These are phyloP conservation scores for Arthrobotrys megalospora DNA, from an alignment of 2,329 filamentous ascomycete species.

Conservation along the genomic window DNA sequence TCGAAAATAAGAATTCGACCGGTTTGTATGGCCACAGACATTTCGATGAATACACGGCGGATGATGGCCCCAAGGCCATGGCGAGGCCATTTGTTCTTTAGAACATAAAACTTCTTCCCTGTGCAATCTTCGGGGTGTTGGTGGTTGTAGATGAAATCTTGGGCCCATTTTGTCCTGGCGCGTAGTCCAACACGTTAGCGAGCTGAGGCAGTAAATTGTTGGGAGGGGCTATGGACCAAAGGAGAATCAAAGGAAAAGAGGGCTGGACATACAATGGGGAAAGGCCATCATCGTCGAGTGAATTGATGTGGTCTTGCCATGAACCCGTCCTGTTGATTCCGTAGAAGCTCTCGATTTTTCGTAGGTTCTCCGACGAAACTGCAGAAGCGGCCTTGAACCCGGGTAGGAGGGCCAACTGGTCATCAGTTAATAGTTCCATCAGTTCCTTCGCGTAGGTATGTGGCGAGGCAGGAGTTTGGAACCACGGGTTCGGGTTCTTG, in stretches of 20 bases:
- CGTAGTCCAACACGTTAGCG: conserved; percentile 31
- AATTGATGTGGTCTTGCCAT: conserved; percentile 57
- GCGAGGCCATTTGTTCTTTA: conserved; percentile 46
- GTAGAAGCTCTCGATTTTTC: conserved; percentile 50
- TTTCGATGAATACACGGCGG: conserved; percentile 47
- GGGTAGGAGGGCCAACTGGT: conserved; percentile 26
- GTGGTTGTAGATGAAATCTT: conserved; percentile 54
- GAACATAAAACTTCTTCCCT: conserved; percentile 53
- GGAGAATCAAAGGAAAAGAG: background rate
- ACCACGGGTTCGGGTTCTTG: conserved; percentile 52
- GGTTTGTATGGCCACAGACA: conserved; percentile 41
- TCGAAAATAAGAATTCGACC: conserved; percentile 47
- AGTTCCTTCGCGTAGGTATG: conserved; percentile 1
- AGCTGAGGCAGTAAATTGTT: background rate
- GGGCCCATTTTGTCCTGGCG: conserved; percentile 54
- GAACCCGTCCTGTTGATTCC: conserved; percentile 47
- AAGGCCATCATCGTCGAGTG: conserved; percentile 43
- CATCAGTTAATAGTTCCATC: conserved; percentile 24
- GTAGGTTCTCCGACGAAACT: conserved; percentile 6
- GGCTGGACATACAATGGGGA: conserved; percentile 39
- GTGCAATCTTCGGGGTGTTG: conserved; percentile 45
- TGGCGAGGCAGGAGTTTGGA: conserved; percentile 37
- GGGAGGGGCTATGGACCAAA: background rate
- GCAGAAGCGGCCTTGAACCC: background rate
- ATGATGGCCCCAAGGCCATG: conserved; percentile 52